phyloP scores from a whole-genome alignment of 495 filamentous ascomycete species.

The Xanthoparmelia taractica region DNA sequence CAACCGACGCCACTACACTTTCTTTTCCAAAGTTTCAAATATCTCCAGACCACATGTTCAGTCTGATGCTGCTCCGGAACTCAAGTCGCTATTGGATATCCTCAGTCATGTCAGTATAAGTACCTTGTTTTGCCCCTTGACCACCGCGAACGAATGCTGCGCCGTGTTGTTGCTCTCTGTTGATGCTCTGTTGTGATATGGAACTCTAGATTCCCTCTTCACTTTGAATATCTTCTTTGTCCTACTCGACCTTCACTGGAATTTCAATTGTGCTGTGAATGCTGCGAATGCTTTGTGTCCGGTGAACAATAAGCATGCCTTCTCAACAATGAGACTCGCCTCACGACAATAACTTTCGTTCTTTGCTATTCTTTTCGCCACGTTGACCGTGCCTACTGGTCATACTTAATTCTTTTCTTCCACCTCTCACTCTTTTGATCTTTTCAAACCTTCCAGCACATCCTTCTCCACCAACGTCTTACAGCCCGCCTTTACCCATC shows the following conservation, averaged over 20 bases:
- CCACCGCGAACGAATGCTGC: background rate
- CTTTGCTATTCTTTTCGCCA: conserved; percentile 11
- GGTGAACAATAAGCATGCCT: background rate
- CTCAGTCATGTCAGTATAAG: background rate
- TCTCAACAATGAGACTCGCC: background rate
- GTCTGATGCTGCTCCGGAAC: conserved; percentile 4
- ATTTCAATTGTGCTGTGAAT: conserved; percentile 6
- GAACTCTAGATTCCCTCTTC: conserved; percentile 1
- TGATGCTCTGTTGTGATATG: background rate
- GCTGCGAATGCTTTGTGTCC: conserved; percentile 1
- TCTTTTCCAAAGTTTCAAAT: background rate
- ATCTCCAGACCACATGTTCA: background rate
- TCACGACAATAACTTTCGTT: conserved; percentile 9
- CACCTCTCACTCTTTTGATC: background rate
- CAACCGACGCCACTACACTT: background rate
- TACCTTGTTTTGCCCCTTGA: background rate
- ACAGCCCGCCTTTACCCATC: background rate
- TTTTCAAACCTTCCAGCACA: too few relatives aligned
- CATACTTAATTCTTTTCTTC: background rate
- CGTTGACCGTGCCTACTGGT: conserved; percentile 14
- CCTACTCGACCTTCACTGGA: background rate
- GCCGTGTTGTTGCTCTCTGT: background rate
- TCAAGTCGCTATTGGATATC: background rate
- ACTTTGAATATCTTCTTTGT: background rate
- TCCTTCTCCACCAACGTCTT: background rate